A percentile compares a stretch with the other conserved stretches of the same genome.
These are phyloP conservation scores for Xylariales sp. DNA, from an alignment of 2,329 filamentous ascomycete genomes.

Conservation along the genomic window DNA sequence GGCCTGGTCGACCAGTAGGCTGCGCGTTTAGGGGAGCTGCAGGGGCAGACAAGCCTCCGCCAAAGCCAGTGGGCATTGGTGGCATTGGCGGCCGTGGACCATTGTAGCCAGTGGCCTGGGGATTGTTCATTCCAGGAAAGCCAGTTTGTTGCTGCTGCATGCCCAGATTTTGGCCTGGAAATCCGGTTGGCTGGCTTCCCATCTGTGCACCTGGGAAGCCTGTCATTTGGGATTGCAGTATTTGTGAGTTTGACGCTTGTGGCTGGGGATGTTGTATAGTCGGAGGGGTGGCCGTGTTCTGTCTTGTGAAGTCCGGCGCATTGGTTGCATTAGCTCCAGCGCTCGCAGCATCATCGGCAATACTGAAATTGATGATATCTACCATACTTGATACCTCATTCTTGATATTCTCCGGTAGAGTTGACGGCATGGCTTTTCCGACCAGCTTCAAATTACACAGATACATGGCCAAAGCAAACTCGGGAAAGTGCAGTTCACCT, in stretches of 20 bases:
- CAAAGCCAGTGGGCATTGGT: conserved; percentile 61
- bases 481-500: conserved; percentile 92
- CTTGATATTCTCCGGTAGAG: conserved; percentile 77
- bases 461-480: conserved; percentile 98
- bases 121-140: conserved; percentile 59
- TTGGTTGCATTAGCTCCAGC: conserved; percentile 51
- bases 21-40: conserved; percentile 74
- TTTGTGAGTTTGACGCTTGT: conserved; percentile 66
- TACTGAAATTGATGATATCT: conserved; percentile 94
- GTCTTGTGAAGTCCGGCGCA: conserved; percentile 64
- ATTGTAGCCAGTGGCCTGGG: conserved; percentile 73
- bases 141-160: conserved; percentile 68
- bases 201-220: conserved; percentile 54
- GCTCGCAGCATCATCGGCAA: conserved; percentile 66
- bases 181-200: conserved; percentile 48
- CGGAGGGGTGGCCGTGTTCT: conserved; percentile 44
- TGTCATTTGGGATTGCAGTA: conserved; percentile 64
- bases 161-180: conserved; percentile 51
- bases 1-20: conserved; percentile 85
- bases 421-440: conserved; percentile 71
- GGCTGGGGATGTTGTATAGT: conserved; percentile 66
- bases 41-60: conserved; percentile 60
- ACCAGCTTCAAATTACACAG: conserved; percentile 91
- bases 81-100: conserved; percentile 84
- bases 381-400: conserved; percentile 99